Evolutionary conservation across 2,329 filamentous ascomycete species (phyloP), one percentile per base, ranked within the genome.

Genomic region (Pestalotiopsis sp.): DNA sequence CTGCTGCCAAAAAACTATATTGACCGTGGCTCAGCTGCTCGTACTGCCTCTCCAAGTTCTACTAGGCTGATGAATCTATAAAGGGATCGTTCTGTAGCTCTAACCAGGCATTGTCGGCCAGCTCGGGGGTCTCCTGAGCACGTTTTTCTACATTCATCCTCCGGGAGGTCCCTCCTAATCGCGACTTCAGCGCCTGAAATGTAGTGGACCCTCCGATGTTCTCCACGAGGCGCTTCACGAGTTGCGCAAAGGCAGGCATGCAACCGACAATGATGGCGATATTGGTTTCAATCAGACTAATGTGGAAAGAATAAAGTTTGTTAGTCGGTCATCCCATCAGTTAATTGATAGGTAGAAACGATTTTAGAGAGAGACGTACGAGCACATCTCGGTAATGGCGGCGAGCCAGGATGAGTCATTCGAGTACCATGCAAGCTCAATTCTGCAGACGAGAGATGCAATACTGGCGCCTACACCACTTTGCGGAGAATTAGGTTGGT

Each of bases 201-300:
- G 11, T 14, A 20, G 9, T 17, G 11, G 67, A 66, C n/a, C n/a
- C 57, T 14, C 64, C 64, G 27, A 66, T 66, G 25, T 52, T 66
- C 3, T 4, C 31, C 20, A 52, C 59, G 27, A 31, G 27, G 27
- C 27, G 27, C 27, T 6, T 31, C 27, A 63, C 39, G 57, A 68
- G 5, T 4, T 38, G 23, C 23, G 68, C 66, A 66, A 69, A 69
- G 13, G 71, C 70, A 31, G 70, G 71, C 38, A 71, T 69, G n/a
- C 58, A 72, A 14, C 70, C 66, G 20, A 71, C 70, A 27, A 73
- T 69, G 45, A 73, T 49, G 63, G 72, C 72, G 14, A 72, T 62
- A 36, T 69, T 72, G 41, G 49, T 68, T 41, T 73, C 72, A 39
- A 70, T 49, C 13, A 72, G 56, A 20, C 72, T 73, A 63, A 7